Conservation (phyloP, 306 rosid genomes). For the Parietaria judaica region DNA sequence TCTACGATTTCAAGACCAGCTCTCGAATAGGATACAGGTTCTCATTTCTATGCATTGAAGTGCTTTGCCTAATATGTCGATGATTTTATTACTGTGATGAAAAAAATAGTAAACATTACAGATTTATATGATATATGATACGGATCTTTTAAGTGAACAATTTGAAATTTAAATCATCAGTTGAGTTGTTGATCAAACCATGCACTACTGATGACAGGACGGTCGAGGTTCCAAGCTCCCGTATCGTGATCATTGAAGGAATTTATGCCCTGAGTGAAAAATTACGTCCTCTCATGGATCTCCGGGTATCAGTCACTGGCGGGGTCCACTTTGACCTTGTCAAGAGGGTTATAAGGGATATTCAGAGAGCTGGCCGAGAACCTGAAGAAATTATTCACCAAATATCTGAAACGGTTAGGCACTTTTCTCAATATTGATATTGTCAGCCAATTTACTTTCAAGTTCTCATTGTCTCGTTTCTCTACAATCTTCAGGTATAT, state of each 20-base stretch:
- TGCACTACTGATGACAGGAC: constrained; percentile 55
- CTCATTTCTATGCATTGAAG: constrained; percentile 19
- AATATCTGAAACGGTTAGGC: constrained; percentile 88
- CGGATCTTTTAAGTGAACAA: too few species aligned
- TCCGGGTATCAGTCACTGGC: constrained; percentile 92
- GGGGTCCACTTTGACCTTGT: constrained; percentile 99
- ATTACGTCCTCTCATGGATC: constrained; percentile 84
- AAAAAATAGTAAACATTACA: neutral
- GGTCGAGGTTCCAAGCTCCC: constrained; percentile 84
- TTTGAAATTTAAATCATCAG: neutral
- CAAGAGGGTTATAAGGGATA: constrained; percentile 90
- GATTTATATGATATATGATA: neutral
- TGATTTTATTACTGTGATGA: neutral
- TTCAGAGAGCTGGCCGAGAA: constrained; percentile 96
- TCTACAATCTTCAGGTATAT: constrained; percentile 58
- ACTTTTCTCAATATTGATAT: constrained; percentile 8
- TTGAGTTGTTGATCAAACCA: constrained; percentile 4
- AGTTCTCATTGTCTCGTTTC: constrained; percentile 23
- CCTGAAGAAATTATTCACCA: constrained; percentile 99
- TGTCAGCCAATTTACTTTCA: constrained; percentile 11
- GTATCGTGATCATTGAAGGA: constrained; percentile 87
- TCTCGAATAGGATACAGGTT: constrained; percentile 93
- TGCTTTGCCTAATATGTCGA: constrained; percentile 19
- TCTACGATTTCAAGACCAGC: constrained; percentile 96
- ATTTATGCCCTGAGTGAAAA: constrained; percentile 95